Conservation (phyloP, 2,329 filamentous ascomycete species). For the Geoglossum cookeanum region DNA sequence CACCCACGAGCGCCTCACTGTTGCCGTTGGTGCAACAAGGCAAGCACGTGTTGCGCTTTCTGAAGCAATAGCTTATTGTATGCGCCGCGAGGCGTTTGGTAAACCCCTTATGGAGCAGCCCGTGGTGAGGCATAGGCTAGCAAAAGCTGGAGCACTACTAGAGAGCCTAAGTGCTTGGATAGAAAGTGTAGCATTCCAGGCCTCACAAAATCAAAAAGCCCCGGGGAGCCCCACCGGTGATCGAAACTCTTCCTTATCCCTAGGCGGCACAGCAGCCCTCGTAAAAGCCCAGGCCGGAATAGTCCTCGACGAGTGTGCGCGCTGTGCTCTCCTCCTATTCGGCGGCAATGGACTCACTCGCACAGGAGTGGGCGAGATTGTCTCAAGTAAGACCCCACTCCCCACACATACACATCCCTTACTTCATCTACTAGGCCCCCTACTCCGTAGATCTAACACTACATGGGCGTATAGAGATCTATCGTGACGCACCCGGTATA, state of each 20-base stretch:
- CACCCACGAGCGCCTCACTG: slow-evolving; percentile 56
- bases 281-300: slow-evolving; percentile 55
- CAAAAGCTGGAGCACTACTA: slow-evolving; percentile 47
- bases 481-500: slow-evolving; percentile 42
- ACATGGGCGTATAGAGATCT: slow-evolving; percentile 28
- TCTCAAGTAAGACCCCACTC: slow-evolving; percentile 35
- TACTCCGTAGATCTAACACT: no score
- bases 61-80: slow-evolving; percentile 40
- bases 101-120: slow-evolving; percentile 54
- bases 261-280: slow-evolving; percentile 43
- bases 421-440: no score
- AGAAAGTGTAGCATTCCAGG: slow-evolving; percentile 40
- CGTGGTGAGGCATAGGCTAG: slow-evolving; percentile 53
- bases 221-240: slow-evolving; percentile 19
- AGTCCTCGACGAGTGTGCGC: slow-evolving; percentile 51
- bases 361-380: slow-evolving; percentile 49
- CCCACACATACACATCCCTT: no score
- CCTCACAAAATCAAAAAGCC: no score
- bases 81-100: slow-evolving; percentile 48
- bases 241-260: slow-evolving; percentile 25
- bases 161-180: slow-evolving; percentile 56
- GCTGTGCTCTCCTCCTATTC: slow-evolving; percentile 50
- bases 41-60: slow-evolving; percentile 40
- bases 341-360: slow-evolving; percentile 56
- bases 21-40: slow-evolving; percentile 44